Evolutionary conservation across 768 basidiomycete genomes (phyloP), one percentile per base, ranked within the genome.

Genomic region (Phylloporus sp.): DNA sequence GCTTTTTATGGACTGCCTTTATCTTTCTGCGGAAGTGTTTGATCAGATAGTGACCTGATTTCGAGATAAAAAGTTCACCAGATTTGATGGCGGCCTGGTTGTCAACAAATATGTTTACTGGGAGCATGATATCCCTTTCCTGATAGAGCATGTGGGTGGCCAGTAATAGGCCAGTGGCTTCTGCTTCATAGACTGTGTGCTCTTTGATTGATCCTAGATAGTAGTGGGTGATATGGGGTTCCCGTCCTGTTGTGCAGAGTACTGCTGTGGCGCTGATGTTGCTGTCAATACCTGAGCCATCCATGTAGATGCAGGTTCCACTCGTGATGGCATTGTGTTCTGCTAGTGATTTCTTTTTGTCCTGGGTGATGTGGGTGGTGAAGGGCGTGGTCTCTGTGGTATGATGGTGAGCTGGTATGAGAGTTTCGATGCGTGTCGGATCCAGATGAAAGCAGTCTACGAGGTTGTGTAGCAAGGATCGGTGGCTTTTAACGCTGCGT

Each of bases 41-140:
- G 6, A 44, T 44, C 43, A 44, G 32, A 20, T 44, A 44, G 20
- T 44, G 43, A 2, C 43, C 20, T 0, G 27, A 7, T 21, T 41
- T 41, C 2, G 20, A 9, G 1, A 21, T 21, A 5, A 23, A 11
- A 4, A 10, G 8, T 0, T 44, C 35, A 44, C 43, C 10, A 4
- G 43, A 37, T 36, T 36, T 36, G 26, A 44, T 44, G 14, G 29
- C 23, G 3, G 29, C 37, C n/a, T 38, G 44, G 6, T 46, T 46
- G 17, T 46, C 22, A 0, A 46, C 5, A 5, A 46, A 46, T 3
- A 38, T 38, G 22, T 24, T 18, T 2, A 38, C n/a, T 0, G 36
- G 44, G 5, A 23, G 15, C 1, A 6, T 2, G 3, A 9, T 6
- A 0, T 38, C 17, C 4, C 17, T 18, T 6, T 34, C 22, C 4